Conservation (phyloP, 2,329 filamentous ascomycete species). For the Pseudopyricularia javanii region DNA sequence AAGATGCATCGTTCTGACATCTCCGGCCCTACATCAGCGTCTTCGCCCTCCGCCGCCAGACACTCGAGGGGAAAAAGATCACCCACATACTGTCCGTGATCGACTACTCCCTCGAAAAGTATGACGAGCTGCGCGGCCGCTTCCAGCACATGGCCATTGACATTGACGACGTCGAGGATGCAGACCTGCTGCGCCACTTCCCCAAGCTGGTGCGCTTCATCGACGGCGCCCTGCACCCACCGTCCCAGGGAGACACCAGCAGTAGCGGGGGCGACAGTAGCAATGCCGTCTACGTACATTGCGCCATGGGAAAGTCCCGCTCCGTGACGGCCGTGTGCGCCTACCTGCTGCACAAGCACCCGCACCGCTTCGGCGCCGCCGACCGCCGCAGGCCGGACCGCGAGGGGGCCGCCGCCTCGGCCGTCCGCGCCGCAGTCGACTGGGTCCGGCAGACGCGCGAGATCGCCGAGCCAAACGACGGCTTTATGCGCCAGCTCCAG, state of each 20-base stretch:
- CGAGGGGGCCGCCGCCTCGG: constrained; percentile 22
- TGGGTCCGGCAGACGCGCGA: constrained; percentile 59
- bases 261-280: not conserved
- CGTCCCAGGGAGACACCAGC: not conserved
- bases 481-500: constrained; percentile 81
- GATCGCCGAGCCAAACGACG: constrained; percentile 77
- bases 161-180: constrained; percentile 82
- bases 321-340: constrained; percentile 77
- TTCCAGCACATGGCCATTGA: constrained; percentile 69
- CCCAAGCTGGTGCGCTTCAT: constrained; percentile 74
- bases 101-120: constrained; percentile 29
- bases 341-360: constrained; percentile 64
- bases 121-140: constrained; percentile 24
- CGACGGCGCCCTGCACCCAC: constrained; percentile 48
- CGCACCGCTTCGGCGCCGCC: constrained; percentile 33
- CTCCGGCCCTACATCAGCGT: constrained; percentile 39
- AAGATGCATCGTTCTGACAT: not conserved
- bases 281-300: constrained; percentile 47
- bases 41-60: constrained; percentile 62
- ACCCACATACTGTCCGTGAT: constrained; percentile 83
- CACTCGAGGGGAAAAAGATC: constrained; percentile 61
- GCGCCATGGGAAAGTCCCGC: constrained; percentile 92
- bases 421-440: constrained; percentile 47
- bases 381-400: constrained; percentile 30
- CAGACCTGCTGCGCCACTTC: constrained; percentile 74